These are phyloP conservation scores for Candida tunisiensis DNA, from an alignment of 1,139 yeast genomes.

Conservation along the genomic window DNA sequence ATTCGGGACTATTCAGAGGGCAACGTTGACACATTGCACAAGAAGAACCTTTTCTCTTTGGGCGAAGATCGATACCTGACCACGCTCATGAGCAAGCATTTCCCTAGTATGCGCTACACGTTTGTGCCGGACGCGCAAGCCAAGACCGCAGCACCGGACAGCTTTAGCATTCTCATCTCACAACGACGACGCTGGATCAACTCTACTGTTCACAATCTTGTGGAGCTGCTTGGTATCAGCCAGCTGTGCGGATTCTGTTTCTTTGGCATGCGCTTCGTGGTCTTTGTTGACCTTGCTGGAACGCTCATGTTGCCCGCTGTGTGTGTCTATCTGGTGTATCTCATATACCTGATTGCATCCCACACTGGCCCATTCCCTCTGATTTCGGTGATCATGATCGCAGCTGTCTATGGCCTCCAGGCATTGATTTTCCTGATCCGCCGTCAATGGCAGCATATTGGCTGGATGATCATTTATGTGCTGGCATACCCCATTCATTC, in stretches of 20 bases:
- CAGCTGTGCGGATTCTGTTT: slow-evolving; percentile 22
- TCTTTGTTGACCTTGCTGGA: slow-evolving; percentile 19
- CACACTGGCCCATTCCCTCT: slow-evolving; percentile 16
- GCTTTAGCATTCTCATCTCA: slow-evolving; percentile 17
- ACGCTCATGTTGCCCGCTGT: slow-evolving; percentile 21
- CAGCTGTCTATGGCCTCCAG: slow-evolving; percentile 20
- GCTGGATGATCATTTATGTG: slow-evolving; percentile 22
- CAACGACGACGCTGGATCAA: slow-evolving; percentile 25
- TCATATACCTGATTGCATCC: slow-evolving; percentile 18
- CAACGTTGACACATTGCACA: slow-evolving; percentile 24
- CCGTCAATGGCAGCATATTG: slow-evolving; percentile 22
- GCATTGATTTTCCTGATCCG: slow-evolving; percentile 18
- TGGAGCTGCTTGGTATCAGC: slow-evolving; percentile 16
- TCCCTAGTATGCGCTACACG: slow-evolving; percentile 14
- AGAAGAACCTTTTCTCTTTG: slow-evolving; percentile 24
- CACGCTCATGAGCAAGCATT: slow-evolving; percentile 21
- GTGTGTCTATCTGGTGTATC: slow-evolving; percentile 17
- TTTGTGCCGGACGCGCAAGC: slow-evolving; percentile 20
- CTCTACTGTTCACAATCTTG: slow-evolving; percentile 22
- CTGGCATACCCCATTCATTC: slow-evolving; percentile 22
- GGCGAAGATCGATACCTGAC: slow-evolving; percentile 28
- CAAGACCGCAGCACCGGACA: slow-evolving; percentile 19
- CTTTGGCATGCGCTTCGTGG: slow-evolving; percentile 21
- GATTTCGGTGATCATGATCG: slow-evolving; percentile 19
- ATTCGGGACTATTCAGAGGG: slow-evolving; percentile 21